A percentile compares a stretch with the other conserved stretches of the same genome.
Conservation (phyloP, 75 land plant species). For the Pinus taeda region DNA sequence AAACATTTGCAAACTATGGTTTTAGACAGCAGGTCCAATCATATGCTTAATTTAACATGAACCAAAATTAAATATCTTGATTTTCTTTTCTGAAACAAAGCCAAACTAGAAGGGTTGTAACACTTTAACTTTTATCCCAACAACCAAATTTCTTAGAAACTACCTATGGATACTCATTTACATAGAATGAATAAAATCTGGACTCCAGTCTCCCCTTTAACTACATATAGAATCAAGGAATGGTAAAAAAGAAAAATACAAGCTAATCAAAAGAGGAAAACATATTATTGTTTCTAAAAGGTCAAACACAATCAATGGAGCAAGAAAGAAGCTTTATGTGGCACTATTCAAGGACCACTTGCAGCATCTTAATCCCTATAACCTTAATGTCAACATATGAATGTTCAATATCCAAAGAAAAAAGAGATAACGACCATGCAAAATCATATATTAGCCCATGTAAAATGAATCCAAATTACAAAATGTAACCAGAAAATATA, state of each 20-base stretch:
- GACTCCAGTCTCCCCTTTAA: neutral
- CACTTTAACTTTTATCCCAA: too few relatives aligned
- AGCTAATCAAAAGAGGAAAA: neutral
- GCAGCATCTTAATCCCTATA: too few relatives aligned
- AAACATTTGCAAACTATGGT: neutral
- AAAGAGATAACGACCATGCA: neutral
- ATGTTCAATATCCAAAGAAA: neutral
- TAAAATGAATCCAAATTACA: neutral
- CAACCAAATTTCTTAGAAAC: slow-evolving; percentile 1
- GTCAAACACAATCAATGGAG: neutral
- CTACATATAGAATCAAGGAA: neutral
- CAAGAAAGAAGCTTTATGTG: neutral
- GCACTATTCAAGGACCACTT: too few relatives aligned
- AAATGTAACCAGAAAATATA: neutral
- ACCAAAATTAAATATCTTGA: neutral
- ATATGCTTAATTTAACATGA: neutral
- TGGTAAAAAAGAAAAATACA: neutral
- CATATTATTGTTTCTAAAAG: neutral
- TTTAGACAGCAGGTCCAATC: neutral
- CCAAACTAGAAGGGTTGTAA: too few relatives aligned
- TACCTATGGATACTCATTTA: neutral
- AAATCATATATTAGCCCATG: neutral
- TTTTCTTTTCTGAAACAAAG: neutral
- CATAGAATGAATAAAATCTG: neutral
- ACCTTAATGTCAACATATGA: too few relatives aligned